Evolutionary conservation across 805 yeast species (phyloP), one percentile per base, ranked within the genome.

Genomic region (Maudiozyma pseudohumilis): DNA sequence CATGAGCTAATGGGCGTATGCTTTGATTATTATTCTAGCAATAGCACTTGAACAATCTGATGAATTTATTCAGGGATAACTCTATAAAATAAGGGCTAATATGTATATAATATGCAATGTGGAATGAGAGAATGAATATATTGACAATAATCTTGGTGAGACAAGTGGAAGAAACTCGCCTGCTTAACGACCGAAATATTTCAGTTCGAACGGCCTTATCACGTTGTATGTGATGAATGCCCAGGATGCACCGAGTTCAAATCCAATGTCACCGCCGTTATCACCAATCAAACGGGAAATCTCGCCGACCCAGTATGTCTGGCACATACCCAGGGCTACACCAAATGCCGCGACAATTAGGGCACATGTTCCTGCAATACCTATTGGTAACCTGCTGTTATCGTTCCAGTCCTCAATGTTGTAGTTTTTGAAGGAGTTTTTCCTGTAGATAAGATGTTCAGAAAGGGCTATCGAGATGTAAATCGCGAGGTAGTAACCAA

Each of bases 401-500:
- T 78, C 74, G 46, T 74, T 60, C 69, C 77, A 81, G 47, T 70
- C 73, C 29, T 67, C 74, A 44, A 77, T 66, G 55, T 80, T 73
- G 63, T 85, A 84, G 43, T 72, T 76, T 23, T 61, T 47, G 47
- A 68, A 66, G 47, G 69, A 66, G 32, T 81, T 80, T 49, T 68
- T 70, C 55, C 78, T 76, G 74, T 75, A 82, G 59, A 87, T 69
- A 56, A 83, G 77, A 61, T 87, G 96, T 62, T 87, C 96, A 29
- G 84, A 72, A n/a, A 81, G 60, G 20, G 74, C 61, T 60, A 88
- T 77, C 35, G 82, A 75, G 52, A 75, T 75, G 65, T 87, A 88
- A 53, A 87, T 80, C 42, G 94, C 84, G 56, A 87, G 70, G 74
- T 89, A 87, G 70, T 88, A 88, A 48, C 84, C 89, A 60, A 88